Base-by-base conservation (phyloP, 2,329 filamentous ascomycete genomes). In the Fusarium graminum region DNA sequence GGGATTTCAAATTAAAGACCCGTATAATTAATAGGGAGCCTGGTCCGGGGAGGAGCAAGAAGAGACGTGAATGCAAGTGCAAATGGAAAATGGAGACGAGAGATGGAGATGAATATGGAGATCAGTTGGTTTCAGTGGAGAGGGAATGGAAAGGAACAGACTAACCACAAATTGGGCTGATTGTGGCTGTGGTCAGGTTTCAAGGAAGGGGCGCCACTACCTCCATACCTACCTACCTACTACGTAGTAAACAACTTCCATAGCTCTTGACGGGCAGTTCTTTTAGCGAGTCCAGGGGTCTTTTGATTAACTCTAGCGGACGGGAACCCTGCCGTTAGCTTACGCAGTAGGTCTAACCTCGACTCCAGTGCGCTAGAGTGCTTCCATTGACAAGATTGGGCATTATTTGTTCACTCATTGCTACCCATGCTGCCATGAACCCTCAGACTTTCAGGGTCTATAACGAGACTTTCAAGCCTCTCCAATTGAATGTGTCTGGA, bases 171-270 rank as follows among this genome's bases (percentile, higher is more conserved):
- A 45, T 69, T 67, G 63, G 47, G 65, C 52, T 69, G 62, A 59
- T 49, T 69, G 66, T 69, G 66, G 66, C 66, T 69, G 66, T 69
- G 63, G 41, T 42, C 41, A 51, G 59, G 57, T 62, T 56, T 43
- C 44, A 52, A 64, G 41, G 45, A 41, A 52, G 44, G 50, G 34
- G 45, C 32, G 53, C 57, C 46, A 62, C 52, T 36, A 58, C 32
- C 28, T 22, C 4, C 4, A 6, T 22, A 22, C 22, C 22, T 6
- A n/a, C n/a, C n/a, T n/a, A n/a, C n/a, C n/a, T n/a, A n/a, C n/a
- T n/a, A n/a, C n/a, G n/a, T n/a, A n/a, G n/a, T n/a, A 22, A 22
- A 22, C 22, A 22, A 6, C 22, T 22, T 22, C 22, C 22, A 22
- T 22, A 22, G 22, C 22, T 50, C 42, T 36, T 34, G 22, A 46